Evolutionary conservation across 257 asterid species (phyloP).

Genomic region (Plectranthus barbatus): DNA sequence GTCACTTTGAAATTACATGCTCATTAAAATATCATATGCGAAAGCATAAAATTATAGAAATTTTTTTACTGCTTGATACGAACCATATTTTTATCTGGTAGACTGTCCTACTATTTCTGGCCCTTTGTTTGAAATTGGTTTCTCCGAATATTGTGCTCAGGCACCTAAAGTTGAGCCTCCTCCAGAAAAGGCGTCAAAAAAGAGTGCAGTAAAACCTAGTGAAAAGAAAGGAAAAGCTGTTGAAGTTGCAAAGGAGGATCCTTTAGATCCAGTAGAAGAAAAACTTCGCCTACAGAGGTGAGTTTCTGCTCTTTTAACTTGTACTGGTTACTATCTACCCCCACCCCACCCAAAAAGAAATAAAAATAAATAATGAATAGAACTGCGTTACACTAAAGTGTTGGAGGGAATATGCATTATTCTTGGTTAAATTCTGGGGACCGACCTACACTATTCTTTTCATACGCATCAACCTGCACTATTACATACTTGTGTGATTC

Average conservation of each 20-base stretch:
- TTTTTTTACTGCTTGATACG: background rate
- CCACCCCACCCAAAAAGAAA: too few relatives aligned
- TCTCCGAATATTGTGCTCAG: conserved; percentile 28
- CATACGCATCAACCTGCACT: background rate
- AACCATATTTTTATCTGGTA: too few relatives aligned
- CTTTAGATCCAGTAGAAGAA: conserved; percentile 76
- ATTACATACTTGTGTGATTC: too few relatives aligned
- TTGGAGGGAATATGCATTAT: background rate
- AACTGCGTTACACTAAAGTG: background rate
- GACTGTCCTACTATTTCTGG: background rate
- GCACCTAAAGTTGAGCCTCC: conserved; percentile 47
- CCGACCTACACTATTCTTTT: background rate
- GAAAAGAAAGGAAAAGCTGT: conserved; percentile 61
- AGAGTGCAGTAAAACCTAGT: conserved; percentile 42
- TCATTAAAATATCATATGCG: too few relatives aligned
- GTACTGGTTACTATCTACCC: background rate
- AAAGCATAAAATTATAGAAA: background rate
- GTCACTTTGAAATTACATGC: too few relatives aligned
- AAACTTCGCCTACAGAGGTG: conserved; percentile 93
- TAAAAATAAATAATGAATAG: too few relatives aligned
- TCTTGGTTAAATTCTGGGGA: background rate
- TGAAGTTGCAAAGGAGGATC: conserved; percentile 43
- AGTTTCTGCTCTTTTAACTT: background rate
- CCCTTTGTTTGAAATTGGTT: background rate
- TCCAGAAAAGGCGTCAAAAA: conserved; percentile 63